A percentile compares a stretch with the other conserved stretches of the same genome.
These are phyloP conservation scores for Pseudocercospora ulei DNA, from an alignment of 2,329 filamentous ascomycete genomes.

Conservation along the genomic window DNA sequence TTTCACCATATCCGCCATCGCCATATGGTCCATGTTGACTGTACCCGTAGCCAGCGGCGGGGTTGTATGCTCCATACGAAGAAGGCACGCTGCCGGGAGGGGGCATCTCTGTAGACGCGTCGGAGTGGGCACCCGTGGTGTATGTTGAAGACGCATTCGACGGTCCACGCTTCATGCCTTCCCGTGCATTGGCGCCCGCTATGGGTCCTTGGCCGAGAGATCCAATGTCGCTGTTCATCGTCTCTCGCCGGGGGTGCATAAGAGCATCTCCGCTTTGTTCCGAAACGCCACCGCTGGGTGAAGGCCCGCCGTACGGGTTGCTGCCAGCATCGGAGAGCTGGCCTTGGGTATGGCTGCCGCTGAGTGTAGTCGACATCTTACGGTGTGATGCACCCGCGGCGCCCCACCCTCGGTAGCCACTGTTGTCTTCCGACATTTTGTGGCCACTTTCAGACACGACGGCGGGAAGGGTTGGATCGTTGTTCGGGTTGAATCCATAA, in stretches of 20 bases:
- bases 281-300: slow-evolving; percentile 46
- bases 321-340: slow-evolving; percentile 59
- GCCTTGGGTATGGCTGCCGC: slow-evolving; percentile 50
- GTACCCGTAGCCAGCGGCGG: slow-evolving; percentile 43
- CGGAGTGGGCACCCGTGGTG: slow-evolving; percentile 68
- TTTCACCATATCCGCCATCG: slow-evolving; percentile 45
- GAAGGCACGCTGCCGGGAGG: slow-evolving; percentile 26
- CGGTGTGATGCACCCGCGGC: slow-evolving; percentile 55
- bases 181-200: slow-evolving; percentile 47
- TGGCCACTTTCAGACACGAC: slow-evolving; percentile 47
- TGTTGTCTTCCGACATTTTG: slow-evolving; percentile 67
- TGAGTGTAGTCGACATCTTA: slow-evolving; percentile 83
- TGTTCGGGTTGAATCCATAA: slow-evolving; percentile 96
- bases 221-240: slow-evolving; percentile 60
- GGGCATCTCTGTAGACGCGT: slow-evolving; percentile 44
- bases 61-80: slow-evolving; percentile 29
- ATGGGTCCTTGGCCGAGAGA: slow-evolving; percentile 59
- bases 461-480: slow-evolving; percentile 67
- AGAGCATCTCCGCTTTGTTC: slow-evolving; percentile 54
- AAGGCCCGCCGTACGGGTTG: slow-evolving; percentile 39
- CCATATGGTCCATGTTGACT: slow-evolving; percentile 49
- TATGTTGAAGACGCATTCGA: slow-evolving; percentile 97
- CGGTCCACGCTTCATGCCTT: slow-evolving; percentile 72
- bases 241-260: slow-evolving; percentile 39
- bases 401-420: slow-evolving; percentile 84